These are phyloP conservation scores for Babesia gibsoni DNA, from an alignment of 169 alveolate species.

Conservation along the genomic window DNA sequence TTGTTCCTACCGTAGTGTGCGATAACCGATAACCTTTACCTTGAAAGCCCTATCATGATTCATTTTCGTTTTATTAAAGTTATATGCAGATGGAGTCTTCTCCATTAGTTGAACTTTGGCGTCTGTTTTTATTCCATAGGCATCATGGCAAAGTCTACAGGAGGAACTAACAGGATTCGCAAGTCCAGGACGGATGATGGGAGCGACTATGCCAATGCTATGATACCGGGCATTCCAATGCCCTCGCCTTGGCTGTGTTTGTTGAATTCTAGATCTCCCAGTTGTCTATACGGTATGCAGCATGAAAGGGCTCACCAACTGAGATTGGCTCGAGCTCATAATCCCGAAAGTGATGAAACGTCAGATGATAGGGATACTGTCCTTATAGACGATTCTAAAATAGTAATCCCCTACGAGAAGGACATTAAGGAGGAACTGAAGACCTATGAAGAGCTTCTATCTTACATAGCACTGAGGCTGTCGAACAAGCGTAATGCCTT, in stretches of 20 bases:
- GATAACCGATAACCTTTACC: too few species aligned
- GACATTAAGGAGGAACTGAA: conserved; percentile 11
- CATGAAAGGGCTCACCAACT: conserved; percentile 9
- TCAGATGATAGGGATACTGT: not conserved
- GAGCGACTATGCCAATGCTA: not conserved
- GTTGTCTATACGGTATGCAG: conserved; percentile 20
- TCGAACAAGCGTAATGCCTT: conserved; percentile 35
- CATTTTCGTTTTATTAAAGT: too few species aligned
- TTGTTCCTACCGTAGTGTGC: too few species aligned
- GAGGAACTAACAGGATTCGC: too few species aligned
- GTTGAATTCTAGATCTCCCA: conserved; percentile 6
- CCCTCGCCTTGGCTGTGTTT: conserved; percentile 29
- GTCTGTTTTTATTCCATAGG: too few species aligned
- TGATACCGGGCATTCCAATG: conserved; percentile 20
- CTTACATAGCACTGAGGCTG: conserved; percentile 12
- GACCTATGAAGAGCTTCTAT: conserved; percentile 1
- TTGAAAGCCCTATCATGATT: too few species aligned
- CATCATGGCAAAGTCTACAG: too few species aligned
- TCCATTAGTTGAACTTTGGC: too few species aligned
- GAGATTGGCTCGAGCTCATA: not conserved
- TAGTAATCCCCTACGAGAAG: not conserved
- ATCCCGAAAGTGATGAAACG: not conserved
- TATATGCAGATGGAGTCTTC: too few species aligned
- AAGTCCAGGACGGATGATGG: not conserved
- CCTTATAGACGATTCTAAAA: not conserved